Evolutionary conservation across 306 rosid genomes (phyloP), one percentile per base, ranked within the genome.

Genomic region (Nissolia schottii): DNA sequence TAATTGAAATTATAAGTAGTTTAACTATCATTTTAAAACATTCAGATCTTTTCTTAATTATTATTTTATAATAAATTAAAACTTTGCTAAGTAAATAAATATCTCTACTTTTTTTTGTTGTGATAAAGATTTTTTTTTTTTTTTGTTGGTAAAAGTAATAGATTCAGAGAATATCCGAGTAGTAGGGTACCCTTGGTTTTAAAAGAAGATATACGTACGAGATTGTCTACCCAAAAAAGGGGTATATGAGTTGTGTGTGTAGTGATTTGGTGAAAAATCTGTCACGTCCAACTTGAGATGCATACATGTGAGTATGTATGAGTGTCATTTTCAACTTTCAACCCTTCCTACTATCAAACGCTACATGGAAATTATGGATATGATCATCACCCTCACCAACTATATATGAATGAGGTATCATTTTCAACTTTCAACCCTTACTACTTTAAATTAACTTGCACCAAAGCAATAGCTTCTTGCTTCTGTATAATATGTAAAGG

Each of bases 251-350:
- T n/a, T n/a, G n/a, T n/a, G n/a, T n/a, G n/a, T 10, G 3, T 43
- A n/a, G 57, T 24, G 73, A 71, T 57, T 76, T 38, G 85, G 67
- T 57, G 59, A 56, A 81, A 71, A 70, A 29, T 19, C 2, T 22
- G 48, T 54, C 73, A 71, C 68, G 61, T 78, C 68, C 27, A 53
- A 19, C 55, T 27, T 62, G 66, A 43, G n/a, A n/a, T n/a, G n/a
- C n/a, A n/a, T 58, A 31, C 55, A 43, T 45, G 15, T 22, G 41
- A 29, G n/a, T 8, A 8, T 13, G 19, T 43, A 43, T 13, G 16
- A 46, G 40, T 19, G 19, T n/a, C n/a, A n/a, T n/a, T n/a, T n/a
- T n/a, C n/a, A n/a, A n/a, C n/a, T n/a, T n/a, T n/a, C n/a, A n/a
- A n/a, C n/a, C n/a, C n/a, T n/a, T n/a, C n/a, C n/a, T n/a, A n/a